A percentile compares a stretch with the other conserved stretches of the same genome.
Evolutionary conservation across 257 asterid genomes (phyloP).

Genomic region (Nicotiana undulata): DNA sequence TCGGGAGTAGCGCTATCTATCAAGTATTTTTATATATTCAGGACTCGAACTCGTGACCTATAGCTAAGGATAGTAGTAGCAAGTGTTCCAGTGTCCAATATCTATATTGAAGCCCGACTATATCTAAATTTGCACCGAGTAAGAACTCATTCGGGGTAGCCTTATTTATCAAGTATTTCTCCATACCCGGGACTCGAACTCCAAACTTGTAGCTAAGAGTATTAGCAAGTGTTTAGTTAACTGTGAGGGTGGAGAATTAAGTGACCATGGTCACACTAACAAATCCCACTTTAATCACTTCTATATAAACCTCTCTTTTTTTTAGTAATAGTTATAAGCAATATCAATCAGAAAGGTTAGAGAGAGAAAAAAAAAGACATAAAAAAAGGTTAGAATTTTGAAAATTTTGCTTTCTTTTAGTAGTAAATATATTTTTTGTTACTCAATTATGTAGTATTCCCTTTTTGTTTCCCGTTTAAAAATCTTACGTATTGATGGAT

Average conservation of each 20-base stretch:
- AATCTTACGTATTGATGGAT: not conserved
- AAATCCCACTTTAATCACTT: not conserved
- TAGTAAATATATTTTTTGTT: not conserved
- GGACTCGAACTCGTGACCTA: too few relatives aligned
- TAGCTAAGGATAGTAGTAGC: too few relatives aligned
- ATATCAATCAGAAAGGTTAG: not conserved
- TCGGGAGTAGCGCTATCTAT: too few relatives aligned
- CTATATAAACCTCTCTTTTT: conserved; percentile 19
- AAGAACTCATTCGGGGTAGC: too few relatives aligned
- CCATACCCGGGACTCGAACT: too few relatives aligned
- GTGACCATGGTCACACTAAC: conserved; percentile 29
- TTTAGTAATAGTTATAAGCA: not conserved
- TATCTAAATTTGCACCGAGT: too few relatives aligned
- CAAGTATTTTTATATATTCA: too few relatives aligned
- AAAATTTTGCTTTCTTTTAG: not conserved
- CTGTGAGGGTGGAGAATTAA: not conserved
- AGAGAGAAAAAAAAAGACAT: not conserved
- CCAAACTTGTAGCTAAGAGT: too few relatives aligned
- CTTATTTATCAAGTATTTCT: too few relatives aligned
- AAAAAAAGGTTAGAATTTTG: not conserved
- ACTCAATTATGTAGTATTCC: not conserved
- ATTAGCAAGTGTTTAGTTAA: not conserved
- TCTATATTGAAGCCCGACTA: too few relatives aligned
- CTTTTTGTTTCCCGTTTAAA: not conserved
- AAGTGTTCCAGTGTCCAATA: too few relatives aligned